A percentile compares a stretch with the other conserved stretches of the same genome.
These are phyloP conservation scores for Macadamia tetraphylla DNA, from an alignment of 164 flowering plant genomes.

Conservation along the genomic window DNA sequence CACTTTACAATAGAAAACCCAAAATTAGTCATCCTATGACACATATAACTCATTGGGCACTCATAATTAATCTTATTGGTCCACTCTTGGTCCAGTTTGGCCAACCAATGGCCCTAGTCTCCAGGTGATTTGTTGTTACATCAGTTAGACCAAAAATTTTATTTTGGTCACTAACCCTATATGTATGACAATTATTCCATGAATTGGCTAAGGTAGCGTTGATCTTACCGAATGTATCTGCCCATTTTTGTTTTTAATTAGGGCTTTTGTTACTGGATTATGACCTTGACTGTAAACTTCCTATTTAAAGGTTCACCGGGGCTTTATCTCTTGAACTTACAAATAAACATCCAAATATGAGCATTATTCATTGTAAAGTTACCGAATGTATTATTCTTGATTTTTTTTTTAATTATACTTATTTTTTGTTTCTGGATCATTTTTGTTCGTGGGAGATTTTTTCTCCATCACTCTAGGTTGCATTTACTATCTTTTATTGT, in stretches of 20 bases:
- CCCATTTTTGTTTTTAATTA: neutral
- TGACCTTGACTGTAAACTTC: neutral
- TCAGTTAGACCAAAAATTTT: no score
- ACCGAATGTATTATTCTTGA: constrained; percentile 32
- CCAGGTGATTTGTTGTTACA: no score
- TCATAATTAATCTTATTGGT: no score
- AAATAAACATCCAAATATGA: constrained; percentile 85
- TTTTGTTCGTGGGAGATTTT: neutral
- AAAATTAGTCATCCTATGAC: no score
- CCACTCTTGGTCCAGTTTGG: no score
- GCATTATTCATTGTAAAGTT: constrained; percentile 84
- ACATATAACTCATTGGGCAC: no score
- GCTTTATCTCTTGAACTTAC: constrained; percentile 77
- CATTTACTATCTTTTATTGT: neutral
- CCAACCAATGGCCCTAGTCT: no score
- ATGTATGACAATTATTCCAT: no score
- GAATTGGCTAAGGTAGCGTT: neutral
- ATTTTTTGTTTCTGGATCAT: neutral
- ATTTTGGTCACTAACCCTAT: no score
- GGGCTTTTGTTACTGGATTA: neutral
- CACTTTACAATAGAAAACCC: no score
- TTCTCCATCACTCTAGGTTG: neutral
- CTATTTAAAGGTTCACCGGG: constrained; percentile 66
- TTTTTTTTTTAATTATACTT: neutral
- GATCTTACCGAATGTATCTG: neutral